Base-by-base conservation (phyloP, 345 rosid species). In the Hypericum perforatum region DNA sequence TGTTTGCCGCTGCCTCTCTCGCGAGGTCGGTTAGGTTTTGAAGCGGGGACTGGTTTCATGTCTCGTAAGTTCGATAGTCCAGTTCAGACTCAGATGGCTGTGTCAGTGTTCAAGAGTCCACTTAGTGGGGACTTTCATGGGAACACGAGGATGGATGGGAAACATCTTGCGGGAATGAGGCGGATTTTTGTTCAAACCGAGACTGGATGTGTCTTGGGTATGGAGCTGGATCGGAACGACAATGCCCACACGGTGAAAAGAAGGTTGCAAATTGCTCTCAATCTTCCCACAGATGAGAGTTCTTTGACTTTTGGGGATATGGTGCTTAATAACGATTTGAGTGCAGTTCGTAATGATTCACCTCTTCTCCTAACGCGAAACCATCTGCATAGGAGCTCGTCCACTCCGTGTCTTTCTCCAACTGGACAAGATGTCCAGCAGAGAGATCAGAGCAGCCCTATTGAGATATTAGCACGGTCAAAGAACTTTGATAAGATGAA, bases 391-490 rank as follows among this genome's bases (percentile, higher is more conserved):
- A 69, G 97, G 61, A 94, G 99, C 79, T 86, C 91, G 11, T 89
- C 97, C 0, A 94, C 99, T 63, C 99, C 97, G 10, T 94, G 99
- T 68, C 95, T 94, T 60, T 94, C 95, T 0, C 99, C 99, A 5
- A 75, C 82, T 6, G 95, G 95, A 49, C 84, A 57, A 58, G 97
- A 89, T 66, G 43, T 76, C 62, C 87, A 82, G 47, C 95, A 82
- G 62, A 82, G 78, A 65, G 99, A 86, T 47, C 76, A 61, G 61
- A 84, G 99, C 62, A 81, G 94, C 52, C 95, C 75, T 37, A 89
- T 94, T 15, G 99, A 94, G 82, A 79, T 94, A 45, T 40, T 94
- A n/a, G 92, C 87, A 6, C 84, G 71, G 16, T 82, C 87, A 1
- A 69, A 75, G 47, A 71, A 74, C 55, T 82, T 78, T 60, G 66